Evolutionary conservation across 345 rosid species (phyloP).

Genomic region (Aethionema arabicum): DNA sequence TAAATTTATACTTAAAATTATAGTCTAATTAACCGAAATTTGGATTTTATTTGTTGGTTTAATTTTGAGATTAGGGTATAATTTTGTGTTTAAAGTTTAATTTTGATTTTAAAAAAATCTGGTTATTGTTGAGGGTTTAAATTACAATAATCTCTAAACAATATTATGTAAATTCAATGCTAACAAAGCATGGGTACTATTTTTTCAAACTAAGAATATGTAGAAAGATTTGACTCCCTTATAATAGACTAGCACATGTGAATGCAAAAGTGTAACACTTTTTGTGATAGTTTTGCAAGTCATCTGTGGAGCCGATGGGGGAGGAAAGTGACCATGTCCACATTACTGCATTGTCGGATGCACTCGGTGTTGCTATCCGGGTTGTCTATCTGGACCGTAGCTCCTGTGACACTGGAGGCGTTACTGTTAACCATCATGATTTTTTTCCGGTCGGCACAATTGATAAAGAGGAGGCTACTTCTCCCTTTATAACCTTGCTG

Average conservation of each 20-base stretch:
- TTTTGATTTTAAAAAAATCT: no score
- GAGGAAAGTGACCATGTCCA: conserved; percentile 99
- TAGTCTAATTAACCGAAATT: no score
- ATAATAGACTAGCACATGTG: background rate
- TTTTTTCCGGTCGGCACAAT: conserved; percentile 59
- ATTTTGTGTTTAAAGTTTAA: no score
- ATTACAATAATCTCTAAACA: background rate
- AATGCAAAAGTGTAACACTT: conserved; percentile 16
- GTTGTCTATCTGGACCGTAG: conserved; percentile 96
- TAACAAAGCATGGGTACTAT: background rate
- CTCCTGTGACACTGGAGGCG: conserved; percentile 70
- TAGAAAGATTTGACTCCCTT: background rate
- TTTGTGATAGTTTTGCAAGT: conserved; percentile 87
- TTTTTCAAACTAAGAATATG: conserved; percentile 1
- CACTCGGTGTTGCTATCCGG: conserved; percentile 87
- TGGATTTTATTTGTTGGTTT: no score
- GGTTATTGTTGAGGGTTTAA: no score
- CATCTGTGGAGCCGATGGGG: conserved; percentile 99
- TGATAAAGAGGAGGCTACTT: conserved; percentile 36
- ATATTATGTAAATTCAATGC: conserved; percentile 1
- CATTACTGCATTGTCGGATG: conserved; percentile 93
- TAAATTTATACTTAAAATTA: no score
- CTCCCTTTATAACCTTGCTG: conserved; percentile 79
- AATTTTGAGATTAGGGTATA: no score
- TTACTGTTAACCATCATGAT: conserved; percentile 89